These are phyloP conservation scores for Arachis hypogaea DNA, from an alignment of 306 rosid species.

Conservation along the genomic window DNA sequence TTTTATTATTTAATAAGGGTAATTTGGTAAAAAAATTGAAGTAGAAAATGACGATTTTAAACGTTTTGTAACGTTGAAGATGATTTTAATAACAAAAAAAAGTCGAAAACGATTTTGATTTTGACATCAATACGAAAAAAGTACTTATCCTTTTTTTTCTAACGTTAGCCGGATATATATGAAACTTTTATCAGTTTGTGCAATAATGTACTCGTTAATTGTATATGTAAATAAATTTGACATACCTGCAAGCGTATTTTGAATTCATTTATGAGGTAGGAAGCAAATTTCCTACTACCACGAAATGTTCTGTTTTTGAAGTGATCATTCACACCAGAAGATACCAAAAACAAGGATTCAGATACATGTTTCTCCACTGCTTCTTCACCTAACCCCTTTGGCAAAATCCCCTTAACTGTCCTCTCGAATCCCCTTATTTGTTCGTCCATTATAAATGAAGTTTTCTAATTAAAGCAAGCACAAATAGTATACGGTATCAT, in stretches of 20 bases:
- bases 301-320: constrained; percentile 11
- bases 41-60: too few relatives aligned
- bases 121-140: too few relatives aligned
- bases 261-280: constrained; percentile 28
- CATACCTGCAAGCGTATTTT: constrained; percentile 37
- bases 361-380: constrained; percentile 36
- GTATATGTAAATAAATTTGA: not conserved
- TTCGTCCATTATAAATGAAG: constrained; percentile 23
- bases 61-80: too few relatives aligned
- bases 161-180: too few relatives aligned
- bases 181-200: not conserved
- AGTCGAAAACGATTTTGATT: too few relatives aligned
- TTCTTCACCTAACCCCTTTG: constrained; percentile 7
- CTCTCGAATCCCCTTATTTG: constrained; percentile 33
- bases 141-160: too few relatives aligned
- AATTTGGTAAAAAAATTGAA: too few relatives aligned
- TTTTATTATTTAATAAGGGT: too few relatives aligned
- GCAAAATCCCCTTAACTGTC: constrained; percentile 31
- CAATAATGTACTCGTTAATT: not conserved
- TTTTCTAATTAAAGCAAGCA: not conserved
- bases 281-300: constrained; percentile 12
- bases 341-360: constrained; percentile 40
- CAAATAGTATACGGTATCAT: not conserved
- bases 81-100: too few relatives aligned
- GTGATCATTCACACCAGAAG: constrained; percentile 39